Evolutionary conservation across 768 basidiomycete species (phyloP), one percentile per base, ranked within the genome.

Genomic region (Mycena sanguinolenta): DNA sequence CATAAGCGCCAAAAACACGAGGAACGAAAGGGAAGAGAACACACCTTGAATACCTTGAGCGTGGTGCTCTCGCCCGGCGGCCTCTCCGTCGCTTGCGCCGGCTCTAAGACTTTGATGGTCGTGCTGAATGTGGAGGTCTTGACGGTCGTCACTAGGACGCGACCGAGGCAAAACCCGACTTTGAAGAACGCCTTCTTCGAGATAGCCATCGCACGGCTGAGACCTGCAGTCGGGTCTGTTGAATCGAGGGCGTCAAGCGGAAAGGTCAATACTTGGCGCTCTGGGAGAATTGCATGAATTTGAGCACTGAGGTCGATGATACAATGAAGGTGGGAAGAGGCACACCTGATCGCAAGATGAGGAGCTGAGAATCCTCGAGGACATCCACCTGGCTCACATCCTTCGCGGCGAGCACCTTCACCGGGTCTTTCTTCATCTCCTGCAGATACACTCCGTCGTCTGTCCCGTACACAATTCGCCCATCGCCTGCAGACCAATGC

Each of bases 301-400:
- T 58, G 58, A 50, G 52, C 44, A 46, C 32, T 62, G 52, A 28
- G 25, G 17, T 28, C 19, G 50, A 23, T n/a, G 30, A 63, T 19
- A 13, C 4, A 34, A 57, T 38, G 13, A 4, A 10, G 57, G 44
- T 4, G 34, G n/a, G n/a, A n/a, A n/a, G n/a, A n/a, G 7, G 28
- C 52, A 38, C 66, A 94, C 96, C 96, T 23, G 98, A 96, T n/a
- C 99, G 89, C n/a, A 98, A 97, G 67, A 99, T 93, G 69, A 99
- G 86, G 4, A 98, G 87, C 75, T 97, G 94, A 77, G 96, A 98
- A 65, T 98, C 96, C 79, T 99, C 97, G 65, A 99, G 85, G 8
- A 99, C 92, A 74, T 99, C 98, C 12, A 99, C 92, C 82, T 99
- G 98, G 1, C 92, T 88, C n/a, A 99, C 97, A 73, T 97, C 95